phyloP scores from a whole-genome alignment of 176 grass and related monocot species.

The Triticum timopheevii region DNA sequence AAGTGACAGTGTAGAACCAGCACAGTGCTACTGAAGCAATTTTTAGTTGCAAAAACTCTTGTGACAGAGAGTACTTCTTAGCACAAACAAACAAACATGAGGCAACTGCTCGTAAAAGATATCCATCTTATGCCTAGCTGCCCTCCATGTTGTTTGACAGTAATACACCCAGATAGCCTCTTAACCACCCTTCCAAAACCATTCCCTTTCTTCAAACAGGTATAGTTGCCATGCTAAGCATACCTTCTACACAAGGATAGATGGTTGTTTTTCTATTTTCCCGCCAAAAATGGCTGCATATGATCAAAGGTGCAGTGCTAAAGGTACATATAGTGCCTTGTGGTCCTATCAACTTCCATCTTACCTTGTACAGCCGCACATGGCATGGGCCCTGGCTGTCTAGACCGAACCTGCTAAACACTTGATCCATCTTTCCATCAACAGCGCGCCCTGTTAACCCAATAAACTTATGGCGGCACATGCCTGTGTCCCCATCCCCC shows the following conservation, averaged over 20 bases:
- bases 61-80: neutral
- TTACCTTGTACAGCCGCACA: constrained; percentile 51
- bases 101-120: neutral
- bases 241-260: constrained; percentile 18
- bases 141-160: constrained; percentile 2
- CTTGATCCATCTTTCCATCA: constrained; percentile 21
- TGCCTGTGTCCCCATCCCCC: constrained; percentile 25
- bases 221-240: neutral
- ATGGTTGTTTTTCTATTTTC: constrained; percentile 4
- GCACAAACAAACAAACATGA: neutral
- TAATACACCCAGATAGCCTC: neutral
- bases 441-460: constrained; percentile 7
- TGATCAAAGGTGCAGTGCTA: constrained; percentile 14
- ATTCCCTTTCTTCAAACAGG: constrained; percentile 10
- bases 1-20: constrained; percentile 3
- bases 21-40: neutral
- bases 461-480: constrained; percentile 43
- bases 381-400: constrained; percentile 45
- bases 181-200: constrained; percentile 23
- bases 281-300: constrained; percentile 17
- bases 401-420: constrained; percentile 33
- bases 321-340: constrained; percentile 32
- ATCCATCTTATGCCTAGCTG: constrained; percentile 8
- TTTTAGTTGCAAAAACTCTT: neutral
- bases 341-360: constrained; percentile 27